phyloP scores from a whole-genome alignment of 2,329 filamentous ascomycete genomes.

The Periconia digitata region DNA sequence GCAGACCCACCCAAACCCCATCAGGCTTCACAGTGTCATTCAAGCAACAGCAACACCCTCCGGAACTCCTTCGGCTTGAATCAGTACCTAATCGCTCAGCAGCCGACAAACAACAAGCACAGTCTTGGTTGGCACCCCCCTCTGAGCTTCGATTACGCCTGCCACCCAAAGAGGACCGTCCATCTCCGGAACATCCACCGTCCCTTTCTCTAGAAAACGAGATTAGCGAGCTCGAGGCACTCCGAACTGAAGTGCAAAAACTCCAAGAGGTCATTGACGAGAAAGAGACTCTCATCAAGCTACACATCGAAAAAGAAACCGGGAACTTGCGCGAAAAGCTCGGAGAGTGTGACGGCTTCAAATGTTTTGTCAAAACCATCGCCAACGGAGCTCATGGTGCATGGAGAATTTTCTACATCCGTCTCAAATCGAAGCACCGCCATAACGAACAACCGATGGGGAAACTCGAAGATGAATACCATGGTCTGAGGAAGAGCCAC shows the following conservation, averaged over 20 bases:
- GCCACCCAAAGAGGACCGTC: conserved; percentile 5
- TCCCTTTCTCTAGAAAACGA: conserved; percentile 40
- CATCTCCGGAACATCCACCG: neutral
- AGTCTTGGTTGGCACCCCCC: conserved; percentile 43
- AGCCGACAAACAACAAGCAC: conserved; percentile 25
- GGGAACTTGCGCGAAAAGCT: conserved; percentile 43
- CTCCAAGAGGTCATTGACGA: conserved; percentile 41
- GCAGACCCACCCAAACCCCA: conserved; percentile 28
- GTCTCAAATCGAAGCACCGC: conserved; percentile 26
- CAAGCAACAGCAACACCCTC: conserved; percentile 41
- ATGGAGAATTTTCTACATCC: conserved; percentile 33
- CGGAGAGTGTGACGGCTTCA: conserved; percentile 46
- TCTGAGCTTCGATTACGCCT: conserved; percentile 32
- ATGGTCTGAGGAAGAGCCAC: conserved; percentile 17
- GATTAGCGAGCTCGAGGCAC: conserved; percentile 43
- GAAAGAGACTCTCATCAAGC: conserved; percentile 39
- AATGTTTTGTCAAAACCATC: conserved; percentile 46
- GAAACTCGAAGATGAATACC: conserved; percentile 24
- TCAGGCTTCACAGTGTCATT: conserved; percentile 45
- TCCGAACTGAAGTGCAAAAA: conserved; percentile 42
- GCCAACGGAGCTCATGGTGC: conserved; percentile 39
- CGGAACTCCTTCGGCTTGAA: conserved; percentile 40
- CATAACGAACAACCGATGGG: conserved; percentile 26
- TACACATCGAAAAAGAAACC: conserved; percentile 30
- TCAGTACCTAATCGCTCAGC: conserved; percentile 34